Evolutionary conservation across 1,284 basidiomycete genomes (phyloP).

Genomic region (Rhodofomes roseus): DNA sequence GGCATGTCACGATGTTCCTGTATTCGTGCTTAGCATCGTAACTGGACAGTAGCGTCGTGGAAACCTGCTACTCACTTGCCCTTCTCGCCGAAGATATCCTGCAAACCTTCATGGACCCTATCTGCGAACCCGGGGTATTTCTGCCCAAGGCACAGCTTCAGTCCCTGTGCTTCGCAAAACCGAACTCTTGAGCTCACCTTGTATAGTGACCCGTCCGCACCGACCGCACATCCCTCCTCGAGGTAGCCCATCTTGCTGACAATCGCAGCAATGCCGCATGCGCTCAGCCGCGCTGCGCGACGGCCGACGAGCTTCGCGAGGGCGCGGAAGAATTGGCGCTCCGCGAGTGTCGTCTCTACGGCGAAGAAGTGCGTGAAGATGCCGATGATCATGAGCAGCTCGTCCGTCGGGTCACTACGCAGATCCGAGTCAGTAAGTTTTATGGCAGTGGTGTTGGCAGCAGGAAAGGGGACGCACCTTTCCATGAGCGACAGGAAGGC

Average conservation of each 20-base stretch:
- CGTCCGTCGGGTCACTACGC: conserved; percentile 97
- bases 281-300: conserved; percentile 82
- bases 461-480: conserved; percentile 43
- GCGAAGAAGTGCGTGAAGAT: conserved; percentile 97
- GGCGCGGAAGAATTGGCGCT: conserved; percentile 93
- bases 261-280: conserved; percentile 94
- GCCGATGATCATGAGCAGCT: conserved; percentile 93
- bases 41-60: neutral
- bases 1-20: conserved; percentile 84
- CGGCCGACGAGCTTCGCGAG: conserved; percentile 89
- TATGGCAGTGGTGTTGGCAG: no score
- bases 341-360: conserved; percentile 89
- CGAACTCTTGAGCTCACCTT: conserved; percentile 55
- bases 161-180: no score
- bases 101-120: conserved; percentile 83
- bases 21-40: neutral
- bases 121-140: conserved; percentile 95
- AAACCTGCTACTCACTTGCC: conserved; percentile 67
- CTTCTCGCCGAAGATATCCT: conserved; percentile 92
- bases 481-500: conserved; percentile 97
- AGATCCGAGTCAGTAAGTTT: no score
- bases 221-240: conserved; percentile 85
- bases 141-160: conserved; percentile 34
- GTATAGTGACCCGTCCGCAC: conserved; percentile 91
- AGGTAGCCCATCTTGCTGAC: conserved; percentile 90